Evolutionary conservation across 2,329 filamentous ascomycete genomes (phyloP).

Genomic region (Pseudocercospora fuligena): DNA sequence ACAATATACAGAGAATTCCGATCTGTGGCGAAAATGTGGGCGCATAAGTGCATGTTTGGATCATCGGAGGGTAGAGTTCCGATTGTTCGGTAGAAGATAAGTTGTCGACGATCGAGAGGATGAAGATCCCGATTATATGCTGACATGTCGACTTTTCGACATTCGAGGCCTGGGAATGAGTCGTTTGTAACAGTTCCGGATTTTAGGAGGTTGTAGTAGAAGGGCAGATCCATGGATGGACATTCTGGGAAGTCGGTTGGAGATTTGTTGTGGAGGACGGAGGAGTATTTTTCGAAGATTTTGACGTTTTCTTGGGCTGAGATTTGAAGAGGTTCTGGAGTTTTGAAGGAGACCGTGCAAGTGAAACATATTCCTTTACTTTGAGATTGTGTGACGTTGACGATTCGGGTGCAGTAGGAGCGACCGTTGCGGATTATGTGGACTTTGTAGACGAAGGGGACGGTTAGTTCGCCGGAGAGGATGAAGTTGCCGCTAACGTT

Average conservation of each 20-base stretch:
- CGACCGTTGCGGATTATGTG: slow-evolving; percentile 57
- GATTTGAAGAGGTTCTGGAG: slow-evolving; percentile 42
- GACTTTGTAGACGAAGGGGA: slow-evolving; percentile 58
- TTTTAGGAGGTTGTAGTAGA: slow-evolving; percentile 41
- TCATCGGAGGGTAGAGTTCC: slow-evolving; percentile 34
- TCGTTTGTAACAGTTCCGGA: slow-evolving; percentile 45
- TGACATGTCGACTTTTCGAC: slow-evolving; percentile 59
- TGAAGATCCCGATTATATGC: slow-evolving; percentile 49
- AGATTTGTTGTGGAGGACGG: slow-evolving; percentile 42
- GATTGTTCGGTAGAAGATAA: slow-evolving; percentile 36
- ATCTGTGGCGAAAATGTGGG: slow-evolving; percentile 63
- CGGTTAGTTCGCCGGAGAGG: slow-evolving; percentile 50
- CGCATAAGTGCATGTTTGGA: slow-evolving; percentile 61
- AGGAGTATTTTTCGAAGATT: slow-evolving; percentile 43
- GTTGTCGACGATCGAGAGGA: slow-evolving; percentile 46
- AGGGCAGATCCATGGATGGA: slow-evolving; percentile 44
- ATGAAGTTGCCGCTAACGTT: slow-evolving; percentile 60
- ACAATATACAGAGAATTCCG: slow-evolving; percentile 60
- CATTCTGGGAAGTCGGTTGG: slow-evolving; percentile 40
- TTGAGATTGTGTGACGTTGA: slow-evolving; percentile 56
- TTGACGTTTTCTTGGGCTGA: slow-evolving; percentile 44
- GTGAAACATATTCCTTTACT: slow-evolving; percentile 57
- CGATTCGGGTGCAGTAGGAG: slow-evolving; percentile 57
- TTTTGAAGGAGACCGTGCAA: slow-evolving; percentile 59
- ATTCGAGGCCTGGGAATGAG: slow-evolving; percentile 51